Evolutionary conservation across 2,329 filamentous ascomycete species (phyloP), one percentile per base, ranked within the genome.

Genomic region (Alternaria burnsii): DNA sequence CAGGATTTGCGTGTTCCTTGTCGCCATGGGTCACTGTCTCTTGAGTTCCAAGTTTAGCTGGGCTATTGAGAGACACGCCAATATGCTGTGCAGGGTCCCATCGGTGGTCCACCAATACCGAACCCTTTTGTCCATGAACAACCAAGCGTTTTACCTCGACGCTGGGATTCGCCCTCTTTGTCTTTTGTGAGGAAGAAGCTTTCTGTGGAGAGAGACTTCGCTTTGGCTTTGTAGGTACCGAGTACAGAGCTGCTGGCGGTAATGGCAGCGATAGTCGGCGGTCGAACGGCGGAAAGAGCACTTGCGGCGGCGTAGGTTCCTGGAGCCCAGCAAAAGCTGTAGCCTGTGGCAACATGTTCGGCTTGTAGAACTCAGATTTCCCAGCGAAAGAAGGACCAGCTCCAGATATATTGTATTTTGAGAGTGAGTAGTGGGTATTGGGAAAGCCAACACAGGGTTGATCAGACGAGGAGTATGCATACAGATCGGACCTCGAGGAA

Each of bases 231-330:
- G 55, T 58, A 24, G 69, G 60, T 24, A 68, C 69, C 18, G 62
- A 67, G 40, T 70, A 74, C 1, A 69, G 44, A 3, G 51, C 72
- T 24, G 67, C 53, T 32, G 69, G 68, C 18, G 71, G 73, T 22
- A 60, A 44, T 28, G 64, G 59, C 41, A 59, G 50, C 20, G 43
- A 24, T 8, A 44, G 32, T 14, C 30, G 41, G 40, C 11, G 26
- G 7, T 46, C 24, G 7, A 42, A 41, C 1, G 26, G 34, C 4
- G 20, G 26, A 28, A 34, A 22, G 3, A 46, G 20, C 20, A 41
- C 7, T 8, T 14, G 20, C 10, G 30, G 58, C 16, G 20, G 14
- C 9, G 4, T 8, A 4, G n/a, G 20, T 1, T 12, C 4, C 20
- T 36, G 20, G 12, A 22, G 41, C 6, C 12, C 32, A 5, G 20